A percentile compares a stretch with the other conserved stretches of the same genome.
These are phyloP conservation scores for Fusarium heterosporum DNA, from an alignment of 2,329 filamentous ascomycete species.

Conservation along the genomic window DNA sequence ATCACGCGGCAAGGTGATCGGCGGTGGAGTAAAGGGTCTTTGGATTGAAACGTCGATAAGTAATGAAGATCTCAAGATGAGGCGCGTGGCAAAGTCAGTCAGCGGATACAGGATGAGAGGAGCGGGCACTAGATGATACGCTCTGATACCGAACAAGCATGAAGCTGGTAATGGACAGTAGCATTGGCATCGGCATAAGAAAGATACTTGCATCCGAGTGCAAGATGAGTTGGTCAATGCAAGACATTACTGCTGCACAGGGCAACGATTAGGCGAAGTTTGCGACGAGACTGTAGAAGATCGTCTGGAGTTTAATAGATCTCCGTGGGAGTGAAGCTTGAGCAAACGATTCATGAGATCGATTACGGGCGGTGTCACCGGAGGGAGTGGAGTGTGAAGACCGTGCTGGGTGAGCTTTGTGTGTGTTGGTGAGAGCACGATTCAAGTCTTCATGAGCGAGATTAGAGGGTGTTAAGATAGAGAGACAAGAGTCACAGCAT, in stretches of 20 bases:
- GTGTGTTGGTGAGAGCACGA: slow-evolving; percentile 4
- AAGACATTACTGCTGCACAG: slow-evolving; percentile 16
- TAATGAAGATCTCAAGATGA: slow-evolving; percentile 22
- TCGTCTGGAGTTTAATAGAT: slow-evolving; percentile 2
- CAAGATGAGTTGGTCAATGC: slow-evolving; percentile 36
- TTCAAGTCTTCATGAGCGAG: slow-evolving; percentile 8
- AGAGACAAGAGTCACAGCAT: too few relatives aligned
- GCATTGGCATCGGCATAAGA: slow-evolving; percentile 1
- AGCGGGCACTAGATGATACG: slow-evolving; percentile 7
- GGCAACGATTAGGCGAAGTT: neutral
- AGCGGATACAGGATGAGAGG: neutral
- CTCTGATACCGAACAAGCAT: slow-evolving; percentile 25
- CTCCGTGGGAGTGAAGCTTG: neutral
- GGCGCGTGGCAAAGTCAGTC: slow-evolving; percentile 29
- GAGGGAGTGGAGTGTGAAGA: slow-evolving; percentile 2
- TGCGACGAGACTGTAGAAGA: slow-evolving; percentile 4
- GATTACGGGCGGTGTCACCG: neutral
- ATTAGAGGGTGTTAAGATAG: neutral
- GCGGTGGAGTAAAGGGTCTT: slow-evolving; percentile 32
- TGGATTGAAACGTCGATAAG: slow-evolving; percentile 1
- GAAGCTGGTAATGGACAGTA: slow-evolving; percentile 21
- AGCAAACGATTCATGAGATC: slow-evolving; percentile 2
- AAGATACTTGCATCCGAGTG: slow-evolving; percentile 31
- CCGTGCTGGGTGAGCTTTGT: neutral
- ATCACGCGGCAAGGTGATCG: slow-evolving; percentile 34